These are phyloP conservation scores for Scalesia atractyloides DNA, from an alignment of 129 eudicot species.

Conservation along the genomic window DNA sequence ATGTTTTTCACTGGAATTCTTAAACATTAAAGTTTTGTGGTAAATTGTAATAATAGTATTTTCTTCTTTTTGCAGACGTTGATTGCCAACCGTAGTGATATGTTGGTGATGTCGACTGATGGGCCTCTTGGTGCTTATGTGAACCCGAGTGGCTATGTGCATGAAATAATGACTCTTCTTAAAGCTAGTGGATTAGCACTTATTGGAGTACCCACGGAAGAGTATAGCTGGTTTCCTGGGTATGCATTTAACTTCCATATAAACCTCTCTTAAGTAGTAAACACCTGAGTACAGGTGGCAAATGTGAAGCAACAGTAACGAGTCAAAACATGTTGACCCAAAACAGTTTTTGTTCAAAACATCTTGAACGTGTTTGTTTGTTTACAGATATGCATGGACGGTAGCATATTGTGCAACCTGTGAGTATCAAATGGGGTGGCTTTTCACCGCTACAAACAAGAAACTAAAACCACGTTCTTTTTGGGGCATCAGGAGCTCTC, in stretches of 20 bases:
- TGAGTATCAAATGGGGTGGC: conserved; percentile 93
- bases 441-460: conserved; percentile 68
- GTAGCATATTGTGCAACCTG: conserved; percentile 81
- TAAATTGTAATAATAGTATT: neutral
- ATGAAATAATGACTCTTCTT: conserved; percentile 69
- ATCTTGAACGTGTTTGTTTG: conserved; percentile 5
- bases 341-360: neutral
- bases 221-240: conserved; percentile 99
- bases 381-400: conserved; percentile 91
- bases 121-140: conserved; percentile 96
- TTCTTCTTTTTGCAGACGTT: conserved; percentile 42
- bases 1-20: too few species aligned
- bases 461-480: conserved; percentile 71
- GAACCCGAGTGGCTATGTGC: conserved; percentile 79
- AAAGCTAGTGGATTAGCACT: conserved; percentile 73
- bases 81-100: conserved; percentile 80
- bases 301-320: neutral
- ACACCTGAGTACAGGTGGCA: neutral
- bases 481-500: conserved; percentile 85
- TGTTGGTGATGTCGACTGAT: conserved; percentile 91
- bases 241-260: conserved; percentile 28
- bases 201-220: conserved; percentile 65
- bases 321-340: neutral
- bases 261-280: neutral
- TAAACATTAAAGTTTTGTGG: neutral